These are phyloP conservation scores for Clonostachys rhizophaga DNA, from an alignment of 2,329 filamentous ascomycete genomes.

Conservation along the genomic window DNA sequence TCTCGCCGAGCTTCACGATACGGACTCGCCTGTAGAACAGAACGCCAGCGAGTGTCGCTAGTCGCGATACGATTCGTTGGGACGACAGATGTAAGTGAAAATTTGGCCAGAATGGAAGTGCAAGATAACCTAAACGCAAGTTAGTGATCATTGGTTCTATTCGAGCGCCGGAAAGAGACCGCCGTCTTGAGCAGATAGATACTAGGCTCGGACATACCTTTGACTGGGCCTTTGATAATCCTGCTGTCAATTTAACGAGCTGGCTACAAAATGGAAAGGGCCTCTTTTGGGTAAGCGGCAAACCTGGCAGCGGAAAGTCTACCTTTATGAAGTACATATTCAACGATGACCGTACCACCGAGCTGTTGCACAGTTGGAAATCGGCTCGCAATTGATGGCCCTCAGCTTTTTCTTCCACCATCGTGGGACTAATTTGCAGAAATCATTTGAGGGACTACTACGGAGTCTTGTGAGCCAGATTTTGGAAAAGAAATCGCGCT, in stretches of 20 bases:
- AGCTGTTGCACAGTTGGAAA: background rate
- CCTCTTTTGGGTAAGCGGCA: slow-evolving; percentile 9
- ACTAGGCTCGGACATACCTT: background rate
- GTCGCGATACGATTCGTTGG: too few species aligned
- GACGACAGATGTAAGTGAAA: too few species aligned
- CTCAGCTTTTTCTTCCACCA: background rate
- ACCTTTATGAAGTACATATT: slow-evolving; percentile 26
- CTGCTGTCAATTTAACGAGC: background rate
- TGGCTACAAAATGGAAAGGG: background rate
- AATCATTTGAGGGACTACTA: background rate
- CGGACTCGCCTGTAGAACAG: too few species aligned
- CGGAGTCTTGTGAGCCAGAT: background rate
- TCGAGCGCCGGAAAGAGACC: too few species aligned
- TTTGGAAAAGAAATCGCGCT: too few species aligned
- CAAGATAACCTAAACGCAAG: too few species aligned
- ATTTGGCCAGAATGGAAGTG: too few species aligned
- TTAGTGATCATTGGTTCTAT: too few species aligned
- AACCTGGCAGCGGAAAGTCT: slow-evolving; percentile 27
- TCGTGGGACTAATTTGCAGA: background rate
- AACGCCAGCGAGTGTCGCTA: too few species aligned
- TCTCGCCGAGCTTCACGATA: too few species aligned
- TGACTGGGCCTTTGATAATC: background rate
- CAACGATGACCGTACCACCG: background rate
- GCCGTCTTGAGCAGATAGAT: background rate
- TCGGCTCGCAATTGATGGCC: background rate